Evolutionary conservation across 2,329 filamentous ascomycete genomes (phyloP), one percentile per base, ranked within the genome.

Genomic region (Fusarium dimerum): DNA sequence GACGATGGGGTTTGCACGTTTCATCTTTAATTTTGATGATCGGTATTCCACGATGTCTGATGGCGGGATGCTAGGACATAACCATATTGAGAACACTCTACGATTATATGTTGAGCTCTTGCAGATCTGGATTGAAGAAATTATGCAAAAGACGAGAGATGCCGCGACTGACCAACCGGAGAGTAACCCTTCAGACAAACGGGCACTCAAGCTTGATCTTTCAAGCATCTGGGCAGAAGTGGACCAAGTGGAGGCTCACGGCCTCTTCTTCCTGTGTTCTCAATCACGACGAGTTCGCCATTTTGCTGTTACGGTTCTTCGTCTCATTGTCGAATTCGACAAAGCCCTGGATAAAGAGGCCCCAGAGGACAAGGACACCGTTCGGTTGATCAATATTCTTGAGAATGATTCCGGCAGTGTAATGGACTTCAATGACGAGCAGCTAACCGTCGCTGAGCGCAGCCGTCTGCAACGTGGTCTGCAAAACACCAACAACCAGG

Each of bases 11-110:
- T 99, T 99, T 72, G 90, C 94, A 38, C 83, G 92, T 26, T 99
- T 97, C 72, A 99, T 99, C 48, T 99, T 99, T 76, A 96, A 94
- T 62, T 99, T 97, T 69, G 95, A 99, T 70, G 92, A 96, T 61
- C 86, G 92, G 20, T 99, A 99, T 70, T 91, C 93, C 1, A 97
- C 94, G 32, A 97, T 97, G 86, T 96, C 92, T 10, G 94, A 99
- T 66, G 94, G 95, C 32, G 94, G 94, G 3, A 94, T 99, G 87
- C 84, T 99, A 20, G 94, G 93, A 0, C 87, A 90, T 34, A 90
- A 88, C 5, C 94, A 99, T 66, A 97, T 99, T 51, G 94, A 99
- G 69, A 96, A 87, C 61, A 99, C 94, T 0, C 73, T 99, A 17
- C 87, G 89, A 57, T 79, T 99, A 11, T 99, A 99, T 65, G 90